Percentiles rank a stretch among this genome's conserved stretches.
These are phyloP conservation scores for Chaetothyriales sp. DNA, from an alignment of 2,329 filamentous ascomycete species.

Conservation along the genomic window DNA sequence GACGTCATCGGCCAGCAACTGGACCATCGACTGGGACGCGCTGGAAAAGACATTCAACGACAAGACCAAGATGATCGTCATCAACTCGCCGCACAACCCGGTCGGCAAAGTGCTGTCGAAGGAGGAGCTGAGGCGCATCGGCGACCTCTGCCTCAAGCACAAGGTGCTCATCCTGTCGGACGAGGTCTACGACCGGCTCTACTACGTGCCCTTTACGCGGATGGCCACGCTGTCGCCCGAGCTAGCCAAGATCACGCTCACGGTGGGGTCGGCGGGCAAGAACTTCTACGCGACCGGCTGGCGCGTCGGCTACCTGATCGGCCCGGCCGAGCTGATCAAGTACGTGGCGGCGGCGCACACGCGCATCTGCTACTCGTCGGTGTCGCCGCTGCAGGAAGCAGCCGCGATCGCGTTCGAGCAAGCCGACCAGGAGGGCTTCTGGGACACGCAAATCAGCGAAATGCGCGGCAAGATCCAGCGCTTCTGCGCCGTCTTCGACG, in stretches of 20 bases:
- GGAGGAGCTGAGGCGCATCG: conserved; percentile 71
- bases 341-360: conserved; percentile 89
- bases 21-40: conserved; percentile 73
- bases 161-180: conserved; percentile 87
- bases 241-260: conserved; percentile 74
- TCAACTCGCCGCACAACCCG: conserved; percentile 64
- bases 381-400: conserved; percentile 87
- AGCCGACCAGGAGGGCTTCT: conserved; percentile 74
- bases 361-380: conserved; percentile 87
- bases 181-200: conserved; percentile 88
- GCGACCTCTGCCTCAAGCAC: conserved; percentile 78
- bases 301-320: conserved; percentile 92
- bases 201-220: conserved; percentile 88
- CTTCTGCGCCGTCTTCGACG: conserved; percentile 71
- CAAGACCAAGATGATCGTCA: conserved; percentile 89
- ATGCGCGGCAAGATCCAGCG: conserved; percentile 81
- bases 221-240: conserved; percentile 84
- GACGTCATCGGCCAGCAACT: conserved; percentile 76
- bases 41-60: conserved; percentile 69
- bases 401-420: conserved; percentile 87
- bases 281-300: conserved; percentile 97
- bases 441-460: conserved; percentile 66
- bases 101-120: conserved; percentile 89
- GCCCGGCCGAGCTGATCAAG: conserved; percentile 74
- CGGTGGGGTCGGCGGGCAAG: conserved; percentile 91